phyloP scores from a whole-genome alignment of 192 early-diverging fungal genomes.

The Umbelopsis sp. region DNA sequence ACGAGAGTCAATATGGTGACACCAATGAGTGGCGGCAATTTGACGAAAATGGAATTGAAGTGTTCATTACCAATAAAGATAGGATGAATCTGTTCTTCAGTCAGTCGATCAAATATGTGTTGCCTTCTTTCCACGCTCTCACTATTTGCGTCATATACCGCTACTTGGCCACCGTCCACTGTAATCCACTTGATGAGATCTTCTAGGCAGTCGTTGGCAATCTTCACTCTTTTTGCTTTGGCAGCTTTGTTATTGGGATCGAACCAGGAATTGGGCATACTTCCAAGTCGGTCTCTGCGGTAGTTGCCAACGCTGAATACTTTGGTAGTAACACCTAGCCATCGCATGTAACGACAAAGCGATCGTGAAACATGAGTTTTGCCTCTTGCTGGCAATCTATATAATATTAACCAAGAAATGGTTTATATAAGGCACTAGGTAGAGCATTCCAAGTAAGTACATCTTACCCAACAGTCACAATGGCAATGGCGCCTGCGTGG shows the following conservation, averaged over 20 bases:
- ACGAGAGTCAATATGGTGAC: neutral
- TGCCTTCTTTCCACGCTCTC: constrained; percentile 63
- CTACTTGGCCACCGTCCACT: constrained; percentile 71
- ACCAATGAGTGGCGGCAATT: neutral
- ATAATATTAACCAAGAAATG: neutral
- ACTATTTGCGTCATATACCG: constrained; percentile 78
- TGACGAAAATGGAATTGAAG: neutral
- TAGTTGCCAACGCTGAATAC: constrained; percentile 99
- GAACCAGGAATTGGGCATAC: constrained; percentile 70
- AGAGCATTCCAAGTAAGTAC: neutral
- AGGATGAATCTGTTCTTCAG: constrained; percentile 53
- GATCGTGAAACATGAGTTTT: constrained; percentile 90
- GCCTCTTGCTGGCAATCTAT: constrained; percentile 82
- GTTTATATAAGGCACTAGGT: neutral
- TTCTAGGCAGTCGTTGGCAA: constrained; percentile 68
- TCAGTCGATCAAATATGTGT: constrained; percentile 57
- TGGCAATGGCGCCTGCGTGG: constrained; percentile 77
- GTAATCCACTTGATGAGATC: constrained; percentile 72
- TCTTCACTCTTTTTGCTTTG: constrained; percentile 48
- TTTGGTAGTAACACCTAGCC: constrained; percentile 90
- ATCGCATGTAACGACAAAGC: constrained; percentile 88
- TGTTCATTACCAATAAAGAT: constrained; percentile 21
- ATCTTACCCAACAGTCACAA: constrained; percentile 73
- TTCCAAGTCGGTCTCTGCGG: constrained; percentile 80
- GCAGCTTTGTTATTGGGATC: constrained; percentile 63